A percentile compares a stretch with the other conserved stretches of the same genome.
Conservation (phyloP, 1,284 basidiomycete species). For the Rhizopogon parksii region DNA sequence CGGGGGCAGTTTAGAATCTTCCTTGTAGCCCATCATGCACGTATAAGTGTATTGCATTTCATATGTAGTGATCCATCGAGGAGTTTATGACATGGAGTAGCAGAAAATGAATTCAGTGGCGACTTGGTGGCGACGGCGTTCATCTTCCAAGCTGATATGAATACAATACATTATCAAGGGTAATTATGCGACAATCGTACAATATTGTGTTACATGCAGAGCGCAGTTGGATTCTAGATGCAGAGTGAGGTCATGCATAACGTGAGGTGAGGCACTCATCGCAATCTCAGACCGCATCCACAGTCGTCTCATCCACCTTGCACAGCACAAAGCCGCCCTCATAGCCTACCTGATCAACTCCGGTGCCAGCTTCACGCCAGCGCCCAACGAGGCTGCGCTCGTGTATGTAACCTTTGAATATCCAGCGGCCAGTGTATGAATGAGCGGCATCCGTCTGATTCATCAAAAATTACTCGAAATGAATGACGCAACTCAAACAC, state of each 20-base stretch:
- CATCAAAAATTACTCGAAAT: slow-evolving; percentile 4
- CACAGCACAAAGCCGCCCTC: slow-evolving; percentile 42
- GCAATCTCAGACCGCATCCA: slow-evolving; percentile 11
- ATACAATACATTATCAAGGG: not conserved
- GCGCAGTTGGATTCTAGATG: not conserved
- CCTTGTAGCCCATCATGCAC: not conserved
- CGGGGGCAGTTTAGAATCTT: slow-evolving; percentile 26
- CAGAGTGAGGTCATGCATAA: slow-evolving; percentile 5
- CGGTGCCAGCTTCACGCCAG: slow-evolving; percentile 43
- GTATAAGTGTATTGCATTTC: not conserved
- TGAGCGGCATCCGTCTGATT: slow-evolving; percentile 29
- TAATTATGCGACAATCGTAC: slow-evolving; percentile 13
- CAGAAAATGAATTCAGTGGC: not conserved
- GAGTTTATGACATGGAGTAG: not conserved
- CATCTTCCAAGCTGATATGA: not conserved
- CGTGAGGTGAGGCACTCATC: slow-evolving; percentile 10
- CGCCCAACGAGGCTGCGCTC: slow-evolving; percentile 41
- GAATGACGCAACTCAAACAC: not conserved
- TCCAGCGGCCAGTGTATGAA: slow-evolving; percentile 33
- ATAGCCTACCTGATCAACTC: slow-evolving; percentile 30
- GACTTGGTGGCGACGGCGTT: not conserved
- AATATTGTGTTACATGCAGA: not conserved
- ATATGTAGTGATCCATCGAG: not conserved
- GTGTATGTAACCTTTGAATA: slow-evolving; percentile 47
- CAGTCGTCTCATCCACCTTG: slow-evolving; percentile 21